Conservation (phyloP, 202 grass and related monocot species). For the Brachypodium distachyon region DNA sequence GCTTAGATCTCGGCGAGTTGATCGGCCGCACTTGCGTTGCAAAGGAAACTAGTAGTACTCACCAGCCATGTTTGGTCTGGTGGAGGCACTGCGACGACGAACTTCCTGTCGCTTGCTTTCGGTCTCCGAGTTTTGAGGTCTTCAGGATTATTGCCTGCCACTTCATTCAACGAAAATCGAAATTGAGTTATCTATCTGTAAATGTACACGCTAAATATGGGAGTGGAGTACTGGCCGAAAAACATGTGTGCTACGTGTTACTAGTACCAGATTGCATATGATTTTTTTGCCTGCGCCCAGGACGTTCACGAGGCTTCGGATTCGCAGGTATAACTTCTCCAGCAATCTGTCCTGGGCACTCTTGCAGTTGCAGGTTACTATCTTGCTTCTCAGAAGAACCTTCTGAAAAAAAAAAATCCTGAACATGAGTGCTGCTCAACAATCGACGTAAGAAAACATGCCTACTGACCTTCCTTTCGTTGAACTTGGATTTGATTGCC, state of each 20-base stretch:
- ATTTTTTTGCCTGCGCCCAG: neutral
- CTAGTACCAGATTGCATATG: neutral
- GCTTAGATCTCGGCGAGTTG: no score
- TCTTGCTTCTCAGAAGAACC: neutral
- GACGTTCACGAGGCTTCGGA: neutral
- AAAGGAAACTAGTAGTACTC: no score
- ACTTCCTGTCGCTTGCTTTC: constrained; percentile 14
- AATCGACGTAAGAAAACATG: neutral
- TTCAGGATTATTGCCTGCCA: neutral
- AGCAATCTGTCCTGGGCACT: neutral
- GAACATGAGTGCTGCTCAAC: neutral
- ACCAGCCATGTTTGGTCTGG: constrained; percentile 45
- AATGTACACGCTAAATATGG: neutral
- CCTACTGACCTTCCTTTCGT: constrained; percentile 7
- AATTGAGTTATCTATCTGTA: neutral
- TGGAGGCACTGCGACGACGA: constrained; percentile 8
- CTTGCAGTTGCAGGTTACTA: neutral
- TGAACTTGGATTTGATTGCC: neutral
- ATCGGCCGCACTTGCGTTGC: no score
- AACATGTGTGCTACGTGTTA: no score
- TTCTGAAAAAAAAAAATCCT: neutral
- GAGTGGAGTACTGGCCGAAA: no score
- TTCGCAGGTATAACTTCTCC: neutral
- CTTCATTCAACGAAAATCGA: no score
- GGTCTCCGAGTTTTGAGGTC: neutral